A percentile compares a stretch with the other conserved stretches of the same genome.
Conservation (phyloP, 2,329 filamentous ascomycete genomes). For the Epichloe sp. region DNA sequence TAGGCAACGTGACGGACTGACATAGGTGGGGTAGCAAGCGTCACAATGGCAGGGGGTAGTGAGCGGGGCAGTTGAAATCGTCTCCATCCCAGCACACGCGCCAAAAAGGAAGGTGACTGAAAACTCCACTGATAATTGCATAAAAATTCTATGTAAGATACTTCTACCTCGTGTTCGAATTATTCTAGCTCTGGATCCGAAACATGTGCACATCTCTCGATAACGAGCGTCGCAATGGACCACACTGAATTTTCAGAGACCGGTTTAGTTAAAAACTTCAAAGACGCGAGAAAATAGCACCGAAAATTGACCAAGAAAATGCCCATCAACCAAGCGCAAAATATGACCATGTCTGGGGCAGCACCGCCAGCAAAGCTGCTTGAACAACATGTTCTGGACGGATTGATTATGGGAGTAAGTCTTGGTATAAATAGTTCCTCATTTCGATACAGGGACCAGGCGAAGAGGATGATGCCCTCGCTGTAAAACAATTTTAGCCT, state of each 20-base stretch:
- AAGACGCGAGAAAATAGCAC: not conserved
- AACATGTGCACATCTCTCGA: no score
- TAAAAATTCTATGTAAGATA: no score
- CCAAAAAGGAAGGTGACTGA: not conserved
- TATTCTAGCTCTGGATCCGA: no score
- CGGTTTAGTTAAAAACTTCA: no score
- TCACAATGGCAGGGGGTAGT: no score
- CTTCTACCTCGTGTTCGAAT: no score
- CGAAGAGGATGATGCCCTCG: not conserved
- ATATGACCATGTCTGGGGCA: not conserved
- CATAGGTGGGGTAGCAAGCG: not conserved
- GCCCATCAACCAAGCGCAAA: not conserved
- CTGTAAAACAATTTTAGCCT: not conserved
- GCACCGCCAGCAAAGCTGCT: constrained; percentile 2
- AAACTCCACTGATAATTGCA: not conserved
- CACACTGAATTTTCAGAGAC: not conserved
- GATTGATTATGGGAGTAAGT: constrained; percentile 43
- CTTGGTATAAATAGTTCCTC: not conserved
- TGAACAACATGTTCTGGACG: constrained; percentile 27
- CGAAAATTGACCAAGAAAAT: not conserved
- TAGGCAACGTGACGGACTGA: not conserved
- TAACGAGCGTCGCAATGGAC: no score
- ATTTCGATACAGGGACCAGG: not conserved
- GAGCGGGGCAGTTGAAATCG: not conserved
- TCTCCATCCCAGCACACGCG: not conserved